Conservation (phyloP, 192 early-diverging fungal species). For the Entomortierella chlamydospora region DNA sequence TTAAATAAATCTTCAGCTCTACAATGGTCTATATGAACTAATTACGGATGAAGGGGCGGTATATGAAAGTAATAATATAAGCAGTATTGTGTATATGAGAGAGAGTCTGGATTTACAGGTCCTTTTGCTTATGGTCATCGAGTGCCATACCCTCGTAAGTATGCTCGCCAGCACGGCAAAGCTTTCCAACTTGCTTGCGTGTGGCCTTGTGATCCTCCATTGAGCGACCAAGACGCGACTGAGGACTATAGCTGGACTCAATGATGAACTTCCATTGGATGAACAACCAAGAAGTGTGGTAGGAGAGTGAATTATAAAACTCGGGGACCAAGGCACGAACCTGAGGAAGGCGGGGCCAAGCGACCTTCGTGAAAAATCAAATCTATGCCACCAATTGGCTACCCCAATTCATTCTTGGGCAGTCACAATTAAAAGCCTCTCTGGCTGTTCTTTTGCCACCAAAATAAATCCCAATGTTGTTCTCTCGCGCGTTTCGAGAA, state of each 20-base stretch:
- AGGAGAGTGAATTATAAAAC: slow-evolving; percentile 88
- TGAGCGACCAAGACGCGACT: slow-evolving; percentile 81
- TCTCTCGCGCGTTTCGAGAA: no score
- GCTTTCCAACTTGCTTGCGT: slow-evolving; percentile 69
- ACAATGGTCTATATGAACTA: no score
- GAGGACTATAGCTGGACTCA: slow-evolving; percentile 78
- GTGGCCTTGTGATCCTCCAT: slow-evolving; percentile 79
- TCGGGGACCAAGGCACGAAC: slow-evolving; percentile 85
- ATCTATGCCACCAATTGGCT: no score
- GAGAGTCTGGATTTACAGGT: no score
- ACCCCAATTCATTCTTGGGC: no score
- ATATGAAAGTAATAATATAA: no score
- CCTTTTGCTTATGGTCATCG: slow-evolving; percentile 38
- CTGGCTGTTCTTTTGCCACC: no score
- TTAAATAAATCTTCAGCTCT: no score
- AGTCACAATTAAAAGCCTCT: no score
- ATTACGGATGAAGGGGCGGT: no score
- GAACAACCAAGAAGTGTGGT: slow-evolving; percentile 88
- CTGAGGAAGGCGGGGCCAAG: slow-evolving; percentile 88
- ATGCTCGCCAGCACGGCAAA: slow-evolving; percentile 51
- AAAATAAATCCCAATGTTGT: no score
- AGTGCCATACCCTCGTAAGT: slow-evolving; percentile 50
- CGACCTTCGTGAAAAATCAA: slow-evolving; percentile 74
- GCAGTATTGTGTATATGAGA: no score
- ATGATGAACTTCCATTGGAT: slow-evolving; percentile 89